Conservation (phyloP, 1,284 basidiomycete species). For the Trametes pubescens region DNA sequence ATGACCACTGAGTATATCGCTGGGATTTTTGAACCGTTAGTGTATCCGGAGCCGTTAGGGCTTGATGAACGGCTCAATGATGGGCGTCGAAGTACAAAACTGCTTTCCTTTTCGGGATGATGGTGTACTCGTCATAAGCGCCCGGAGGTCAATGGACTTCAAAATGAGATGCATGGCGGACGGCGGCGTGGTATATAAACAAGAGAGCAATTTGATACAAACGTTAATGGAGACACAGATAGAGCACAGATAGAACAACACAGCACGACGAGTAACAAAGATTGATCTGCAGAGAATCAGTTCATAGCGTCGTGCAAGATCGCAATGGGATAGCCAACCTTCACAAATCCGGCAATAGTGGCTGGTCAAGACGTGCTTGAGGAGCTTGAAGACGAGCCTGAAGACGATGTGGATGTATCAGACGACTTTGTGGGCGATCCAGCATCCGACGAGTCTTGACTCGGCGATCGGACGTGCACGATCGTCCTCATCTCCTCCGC, state of each 20-base stretch:
- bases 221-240: neutral
- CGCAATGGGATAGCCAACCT: too few species aligned
- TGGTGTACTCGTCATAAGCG: neutral
- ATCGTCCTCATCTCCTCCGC: slow-evolving; percentile 15
- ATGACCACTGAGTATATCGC: neutral
- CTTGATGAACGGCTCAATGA: neutral
- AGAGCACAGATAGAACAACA: slow-evolving; percentile 1
- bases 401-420: neutral
- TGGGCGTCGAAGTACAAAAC: slow-evolving; percentile 6
- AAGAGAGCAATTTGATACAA: neutral
- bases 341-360: neutral
- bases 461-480: slow-evolving; percentile 11
- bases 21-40: neutral
- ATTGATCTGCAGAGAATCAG: neutral
- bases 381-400: neutral
- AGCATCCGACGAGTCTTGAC: neutral
- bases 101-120: slow-evolving; percentile 6
- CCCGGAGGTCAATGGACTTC: neutral
- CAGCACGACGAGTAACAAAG: neutral
- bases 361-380: neutral
- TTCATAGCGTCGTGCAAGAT: too few species aligned
- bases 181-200: neutral
- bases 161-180: too few species aligned
- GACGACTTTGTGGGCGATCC: slow-evolving; percentile 8
- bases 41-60: too few species aligned